Evolutionary conservation across 768 basidiomycete genomes (phyloP).

Genomic region (Mycena kentingensis): DNA sequence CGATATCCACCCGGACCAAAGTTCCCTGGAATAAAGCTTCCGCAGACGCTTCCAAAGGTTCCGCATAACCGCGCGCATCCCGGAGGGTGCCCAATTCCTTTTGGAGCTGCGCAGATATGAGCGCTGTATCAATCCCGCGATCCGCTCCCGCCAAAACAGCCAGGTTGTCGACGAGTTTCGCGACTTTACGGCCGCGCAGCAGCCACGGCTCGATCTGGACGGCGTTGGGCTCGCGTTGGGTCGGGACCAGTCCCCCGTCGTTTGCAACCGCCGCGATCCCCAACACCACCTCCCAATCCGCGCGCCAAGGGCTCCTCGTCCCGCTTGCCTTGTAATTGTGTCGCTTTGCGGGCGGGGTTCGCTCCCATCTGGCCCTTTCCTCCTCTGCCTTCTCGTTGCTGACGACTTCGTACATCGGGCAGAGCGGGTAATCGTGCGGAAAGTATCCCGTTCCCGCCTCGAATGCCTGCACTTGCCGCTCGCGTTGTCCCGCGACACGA

Average conservation of each 20-base stretch:
- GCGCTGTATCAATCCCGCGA: no score
- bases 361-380: slow-evolving; percentile 66
- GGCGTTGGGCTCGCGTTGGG: slow-evolving; percentile 53
- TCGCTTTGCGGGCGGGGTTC: slow-evolving; percentile 87
- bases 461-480: slow-evolving; percentile 77
- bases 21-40: slow-evolving; percentile 57
- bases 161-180: slow-evolving; percentile 45
- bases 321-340: slow-evolving; percentile 67
- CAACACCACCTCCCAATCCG: slow-evolving; percentile 78
- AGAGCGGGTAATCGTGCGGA: slow-evolving; percentile 78
- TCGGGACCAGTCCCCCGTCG: slow-evolving; percentile 45
- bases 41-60: slow-evolving; percentile 34
- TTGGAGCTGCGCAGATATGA: no score
- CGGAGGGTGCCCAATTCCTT: no score
- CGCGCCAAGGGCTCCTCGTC: slow-evolving; percentile 69
- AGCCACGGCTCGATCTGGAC: slow-evolving; percentile 60
- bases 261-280: slow-evolving; percentile 39
- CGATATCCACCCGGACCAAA: slow-evolving; percentile 66
- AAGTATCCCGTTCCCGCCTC: slow-evolving; percentile 78
- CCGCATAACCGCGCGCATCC: no score
- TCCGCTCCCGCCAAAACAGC: no score
- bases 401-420: slow-evolving; percentile 54
- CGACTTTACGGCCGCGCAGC: slow-evolving; percentile 57
- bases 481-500: slow-evolving; percentile 82
- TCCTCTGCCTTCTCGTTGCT: slow-evolving; percentile 52